A percentile compares a stretch with the other conserved stretches of the same genome.
phyloP scores from a whole-genome alignment of 768 basidiomycete species.

The Calocybe cyanea region DNA sequence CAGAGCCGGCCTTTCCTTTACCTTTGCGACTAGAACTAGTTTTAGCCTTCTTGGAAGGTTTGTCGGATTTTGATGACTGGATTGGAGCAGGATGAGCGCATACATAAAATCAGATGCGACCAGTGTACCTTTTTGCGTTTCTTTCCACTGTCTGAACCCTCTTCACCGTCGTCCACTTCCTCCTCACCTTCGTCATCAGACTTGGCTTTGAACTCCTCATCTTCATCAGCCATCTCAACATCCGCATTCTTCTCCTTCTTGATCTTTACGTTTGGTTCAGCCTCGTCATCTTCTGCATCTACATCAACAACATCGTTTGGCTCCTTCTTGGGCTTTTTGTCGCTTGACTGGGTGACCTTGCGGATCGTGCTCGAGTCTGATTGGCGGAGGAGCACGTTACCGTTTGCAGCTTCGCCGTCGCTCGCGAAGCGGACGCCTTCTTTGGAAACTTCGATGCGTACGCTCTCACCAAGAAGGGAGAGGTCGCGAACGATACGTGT shows the following conservation, averaged over 20 bases:
- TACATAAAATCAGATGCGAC: background rate
- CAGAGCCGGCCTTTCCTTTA: constrained; percentile 44
- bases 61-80: constrained; percentile 36
- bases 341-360: constrained; percentile 35
- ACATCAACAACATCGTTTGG: constrained; percentile 42
- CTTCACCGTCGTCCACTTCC: constrained; percentile 47
- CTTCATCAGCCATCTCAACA: constrained; percentile 39
- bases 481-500: constrained; percentile 91
- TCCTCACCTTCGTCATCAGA: constrained; percentile 54
- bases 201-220: constrained; percentile 47
- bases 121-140: constrained; percentile 64
- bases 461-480: constrained; percentile 84
- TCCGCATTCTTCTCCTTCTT: constrained; percentile 47
- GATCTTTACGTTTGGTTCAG: constrained; percentile 38
- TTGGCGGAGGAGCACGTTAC: constrained; percentile 79
- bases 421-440: constrained; percentile 91
- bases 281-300: constrained; percentile 40
- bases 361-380: constrained; percentile 50
- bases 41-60: constrained; percentile 43
- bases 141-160: constrained; percentile 50
- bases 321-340: constrained; percentile 32
- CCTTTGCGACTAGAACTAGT: constrained; percentile 38
- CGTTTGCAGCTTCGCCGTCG: constrained; percentile 94
- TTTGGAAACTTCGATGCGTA: constrained; percentile 93
- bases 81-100: background rate